A percentile compares a stretch with the other conserved stretches of the same genome.
phyloP scores from a whole-genome alignment of 768 basidiomycete species.

The Auricularia sp. region DNA sequence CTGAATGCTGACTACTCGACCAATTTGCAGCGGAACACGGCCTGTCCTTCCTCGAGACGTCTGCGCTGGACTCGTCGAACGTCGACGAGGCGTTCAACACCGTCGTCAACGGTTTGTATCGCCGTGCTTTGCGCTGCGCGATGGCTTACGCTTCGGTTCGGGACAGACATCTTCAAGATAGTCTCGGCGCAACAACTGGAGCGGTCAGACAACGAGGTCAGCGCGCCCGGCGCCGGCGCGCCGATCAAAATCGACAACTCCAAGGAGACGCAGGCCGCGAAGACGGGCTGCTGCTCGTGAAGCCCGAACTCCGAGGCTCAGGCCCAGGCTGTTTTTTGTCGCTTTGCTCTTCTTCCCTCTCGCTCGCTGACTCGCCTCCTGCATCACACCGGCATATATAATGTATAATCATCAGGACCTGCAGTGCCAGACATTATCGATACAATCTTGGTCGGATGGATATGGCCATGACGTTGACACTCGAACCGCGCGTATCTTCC shows the following conservation, averaged over 20 bases:
- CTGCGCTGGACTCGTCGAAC: conserved; percentile 98
- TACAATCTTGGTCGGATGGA: no score
- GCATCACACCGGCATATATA: no score
- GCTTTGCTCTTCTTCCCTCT: no score
- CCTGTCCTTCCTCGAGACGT: conserved; percentile 95
- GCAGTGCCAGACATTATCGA: no score
- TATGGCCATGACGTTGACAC: no score
- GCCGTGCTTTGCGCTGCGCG: neutral
- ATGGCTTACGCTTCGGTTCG: neutral
- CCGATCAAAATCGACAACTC: conserved; percentile 65
- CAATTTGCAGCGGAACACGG: conserved; percentile 65
- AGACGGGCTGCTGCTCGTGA: conserved; percentile 28
- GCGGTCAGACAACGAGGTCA: conserved; percentile 64
- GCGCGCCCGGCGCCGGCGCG: conserved; percentile 61
- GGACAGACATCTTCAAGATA: conserved; percentile 89
- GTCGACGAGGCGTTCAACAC: conserved; percentile 97
- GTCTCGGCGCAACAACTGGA: conserved; percentile 94
- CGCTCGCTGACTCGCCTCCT: no score
- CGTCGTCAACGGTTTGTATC: conserved; percentile 71
- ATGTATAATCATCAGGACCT: no score
- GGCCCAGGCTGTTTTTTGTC: no score
- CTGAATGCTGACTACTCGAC: no score
- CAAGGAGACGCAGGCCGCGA: conserved; percentile 19
- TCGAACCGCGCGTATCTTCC: no score
- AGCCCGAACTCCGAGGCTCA: no score